Base-by-base conservation (phyloP, 2,329 filamentous ascomycete species). In the Malbranchea cinnamomea region DNA sequence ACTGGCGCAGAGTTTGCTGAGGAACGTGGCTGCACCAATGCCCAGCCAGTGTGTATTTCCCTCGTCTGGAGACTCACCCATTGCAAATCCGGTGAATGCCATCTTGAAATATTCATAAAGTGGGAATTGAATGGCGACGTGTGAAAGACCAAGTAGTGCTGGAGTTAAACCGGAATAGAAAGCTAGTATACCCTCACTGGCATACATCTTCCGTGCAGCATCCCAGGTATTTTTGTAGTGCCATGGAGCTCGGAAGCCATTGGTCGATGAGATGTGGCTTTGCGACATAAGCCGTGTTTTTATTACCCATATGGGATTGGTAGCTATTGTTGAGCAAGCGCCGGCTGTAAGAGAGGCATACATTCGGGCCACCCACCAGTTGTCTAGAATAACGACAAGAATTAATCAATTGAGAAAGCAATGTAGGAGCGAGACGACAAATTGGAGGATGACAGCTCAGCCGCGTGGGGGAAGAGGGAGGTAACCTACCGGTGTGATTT, bases 241-340 rank as follows among this genome's bases (percentile, higher is more conserved):
- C 83, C 85, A 95, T 54, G 62, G 48, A 49, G 62, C 49, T 56
- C 62, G 53, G 49, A 56, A 49, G 54, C 62, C 49, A 52, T 67
- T 49, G 47, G 58, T 63, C 5, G 25, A 21, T n/a, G 34, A 34
- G 6, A 37, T 29, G 10, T 33, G 32, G 41, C 70, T 74, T 60
- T 95, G 89, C 21, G 89, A 93, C 89, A 95, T 95, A 44, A 98
- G 70, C 42, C 89, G 71, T 28, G 89, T 98, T 59, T 98, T 98
- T 61, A 98, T 93, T 21, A 98, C 89, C 89, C 89, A 98, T 37
- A 98, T 98, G 1, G 89, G 89, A 54, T 95, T 98, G 14, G 89
- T 98, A 38, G 78, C 79, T 39, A 95, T 68, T 3, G 89, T 98
- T 42, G 85, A 94, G 59, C 80, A 93, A 37, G 75, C 84, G 31